Conservation (phyloP, 768 basidiomycete species). For the Mycena sanguinolenta region DNA sequence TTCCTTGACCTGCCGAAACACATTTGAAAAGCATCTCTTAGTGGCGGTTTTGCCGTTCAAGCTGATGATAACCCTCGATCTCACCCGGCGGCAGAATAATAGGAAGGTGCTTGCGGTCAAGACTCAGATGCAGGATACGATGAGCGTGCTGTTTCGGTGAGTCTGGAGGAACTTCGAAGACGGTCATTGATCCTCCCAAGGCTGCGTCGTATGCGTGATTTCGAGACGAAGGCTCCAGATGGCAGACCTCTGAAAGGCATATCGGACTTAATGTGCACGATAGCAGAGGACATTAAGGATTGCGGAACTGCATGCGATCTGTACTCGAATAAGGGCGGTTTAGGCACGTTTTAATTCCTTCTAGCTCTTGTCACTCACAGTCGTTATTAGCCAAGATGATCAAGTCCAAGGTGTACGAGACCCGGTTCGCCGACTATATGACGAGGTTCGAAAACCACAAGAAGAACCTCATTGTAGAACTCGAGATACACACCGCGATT, state of each 20-base stretch:
- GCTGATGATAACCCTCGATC: constrained; percentile 55
- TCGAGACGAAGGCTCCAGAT: constrained; percentile 40
- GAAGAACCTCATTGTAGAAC: constrained; percentile 46
- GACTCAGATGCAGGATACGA: constrained; percentile 60
- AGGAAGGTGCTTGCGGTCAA: constrained; percentile 55
- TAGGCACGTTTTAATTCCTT: constrained; percentile 39
- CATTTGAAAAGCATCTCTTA: not conserved
- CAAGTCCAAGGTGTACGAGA: constrained; percentile 50
- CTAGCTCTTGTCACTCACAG: not conserved
- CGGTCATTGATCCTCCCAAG: constrained; percentile 4
- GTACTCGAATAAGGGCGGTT: constrained; percentile 51
- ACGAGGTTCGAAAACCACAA: constrained; percentile 46
- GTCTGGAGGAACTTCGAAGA: constrained; percentile 24
- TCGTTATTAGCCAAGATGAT: constrained; percentile 42
- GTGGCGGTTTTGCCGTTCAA: constrained; percentile 60
- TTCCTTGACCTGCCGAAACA: not conserved
- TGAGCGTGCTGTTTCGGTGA: constrained; percentile 57
- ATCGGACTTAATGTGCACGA: constrained; percentile 39
- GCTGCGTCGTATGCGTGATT: constrained; percentile 36
- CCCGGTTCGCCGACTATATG: constrained; percentile 46
- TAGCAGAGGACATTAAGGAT: constrained; percentile 53
- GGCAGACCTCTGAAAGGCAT: constrained; percentile 43
- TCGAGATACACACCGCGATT: constrained; percentile 50
- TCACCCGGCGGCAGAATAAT: constrained; percentile 58
- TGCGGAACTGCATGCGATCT: constrained; percentile 56